Conservation (phyloP, 495 filamentous ascomycete genomes). For the Daldinia decipiens region DNA sequence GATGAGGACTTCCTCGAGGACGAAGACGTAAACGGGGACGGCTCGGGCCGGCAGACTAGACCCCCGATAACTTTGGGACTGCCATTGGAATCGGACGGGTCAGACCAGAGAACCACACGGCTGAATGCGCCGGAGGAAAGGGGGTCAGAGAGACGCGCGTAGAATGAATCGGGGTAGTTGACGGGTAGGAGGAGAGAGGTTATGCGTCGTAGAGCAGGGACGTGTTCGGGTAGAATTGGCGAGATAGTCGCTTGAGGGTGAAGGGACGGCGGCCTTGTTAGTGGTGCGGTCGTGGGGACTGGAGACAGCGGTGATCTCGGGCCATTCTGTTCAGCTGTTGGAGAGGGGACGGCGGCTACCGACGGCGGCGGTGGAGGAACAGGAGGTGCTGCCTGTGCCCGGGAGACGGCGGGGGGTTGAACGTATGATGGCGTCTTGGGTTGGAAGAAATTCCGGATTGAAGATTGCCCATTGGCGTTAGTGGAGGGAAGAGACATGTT, state of each 20-base stretch:
- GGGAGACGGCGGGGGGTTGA: slow-evolving; percentile 50
- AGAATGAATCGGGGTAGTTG: slow-evolving; percentile 88
- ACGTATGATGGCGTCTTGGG: slow-evolving; percentile 53
- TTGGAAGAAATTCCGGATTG: slow-evolving; percentile 63
- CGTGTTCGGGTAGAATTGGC: slow-evolving; percentile 66
- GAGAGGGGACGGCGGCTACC: slow-evolving; percentile 35
- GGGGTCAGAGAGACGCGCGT: slow-evolving; percentile 76
- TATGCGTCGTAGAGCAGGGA: slow-evolving; percentile 81
- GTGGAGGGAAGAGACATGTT: slow-evolving; percentile 49
- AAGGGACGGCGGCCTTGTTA: slow-evolving; percentile 47
- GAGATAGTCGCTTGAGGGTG: slow-evolving; percentile 66
- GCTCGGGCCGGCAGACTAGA: slow-evolving; percentile 83
- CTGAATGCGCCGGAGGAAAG: slow-evolving; percentile 74
- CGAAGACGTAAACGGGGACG: slow-evolving; percentile 45
- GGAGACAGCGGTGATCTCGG: slow-evolving; percentile 38
- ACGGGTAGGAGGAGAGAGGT: slow-evolving; percentile 87
- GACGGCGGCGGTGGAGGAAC: slow-evolving; percentile 40
- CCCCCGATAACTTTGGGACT: slow-evolving; percentile 76
- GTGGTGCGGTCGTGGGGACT: slow-evolving; percentile 53
- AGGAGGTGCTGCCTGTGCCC: slow-evolving; percentile 23
- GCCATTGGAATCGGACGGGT: slow-evolving; percentile 38
- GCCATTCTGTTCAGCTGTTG: slow-evolving; percentile 17
- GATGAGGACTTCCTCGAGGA: slow-evolving; percentile 7
- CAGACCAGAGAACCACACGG: slow-evolving; percentile 72
- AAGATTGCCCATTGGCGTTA: slow-evolving; percentile 53